Conservation (phyloP, 2,329 filamentous ascomycete genomes). For the Incumbomyces lentus region DNA sequence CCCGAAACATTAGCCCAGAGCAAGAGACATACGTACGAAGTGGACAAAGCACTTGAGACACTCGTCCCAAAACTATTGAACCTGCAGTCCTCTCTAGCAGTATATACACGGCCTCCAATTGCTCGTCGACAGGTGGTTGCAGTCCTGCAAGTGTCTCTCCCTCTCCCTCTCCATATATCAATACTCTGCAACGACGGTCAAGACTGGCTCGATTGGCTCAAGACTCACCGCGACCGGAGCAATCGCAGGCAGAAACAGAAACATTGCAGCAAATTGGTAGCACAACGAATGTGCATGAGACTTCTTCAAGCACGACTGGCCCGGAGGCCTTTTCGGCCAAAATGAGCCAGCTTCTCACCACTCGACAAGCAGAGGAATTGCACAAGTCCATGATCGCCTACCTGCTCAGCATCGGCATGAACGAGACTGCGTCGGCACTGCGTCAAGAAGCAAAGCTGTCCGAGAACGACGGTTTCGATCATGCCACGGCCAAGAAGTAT, state of each 20-base stretch:
- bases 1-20: no score
- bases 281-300: slow-evolving; percentile 10
- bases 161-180: neutral
- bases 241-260: neutral
- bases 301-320: slow-evolving; percentile 1
- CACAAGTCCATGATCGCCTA: slow-evolving; percentile 94
- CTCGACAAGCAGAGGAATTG: slow-evolving; percentile 80
- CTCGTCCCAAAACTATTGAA: no score
- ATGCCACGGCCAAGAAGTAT: slow-evolving; percentile 82
- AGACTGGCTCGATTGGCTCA: slow-evolving; percentile 5
- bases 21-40: no score
- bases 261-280: slow-evolving; percentile 5
- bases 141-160: neutral
- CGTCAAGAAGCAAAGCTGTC: slow-evolving; percentile 67
- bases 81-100: no score
- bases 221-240: neutral
- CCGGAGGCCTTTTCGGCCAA: slow-evolving; percentile 9
- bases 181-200: neutral
- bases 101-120: no score
- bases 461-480: slow-evolving; percentile 54
- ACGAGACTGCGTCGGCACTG: slow-evolving; percentile 58
- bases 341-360: slow-evolving; percentile 68
- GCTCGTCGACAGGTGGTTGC: neutral
- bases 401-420: slow-evolving; percentile 61
- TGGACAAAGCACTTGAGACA: no score